Evolutionary conservation across 192 early-diverging fungal genomes (phyloP), one percentile per base, ranked within the genome.

Genomic region (Rhizoclosmatium sp.): DNA sequence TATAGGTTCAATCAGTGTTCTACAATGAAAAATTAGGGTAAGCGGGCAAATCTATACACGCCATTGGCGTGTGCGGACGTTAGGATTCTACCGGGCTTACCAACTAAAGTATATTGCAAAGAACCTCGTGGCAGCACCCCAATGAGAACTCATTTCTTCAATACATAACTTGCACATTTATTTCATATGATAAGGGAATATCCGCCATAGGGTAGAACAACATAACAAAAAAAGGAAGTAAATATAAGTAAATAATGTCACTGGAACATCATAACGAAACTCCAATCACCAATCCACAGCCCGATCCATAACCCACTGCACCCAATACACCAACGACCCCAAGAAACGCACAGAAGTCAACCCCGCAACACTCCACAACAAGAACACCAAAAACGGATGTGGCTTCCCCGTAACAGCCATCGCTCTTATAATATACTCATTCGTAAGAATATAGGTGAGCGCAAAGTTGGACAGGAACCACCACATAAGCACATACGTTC

Each of bases 401-500:
- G 80, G 72, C 12, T 56, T 4, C 16, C 70, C 61, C 2, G 65
- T 54, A 39, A n/a, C 42, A 21, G 78, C 46, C 19, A 80, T 65
- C 45, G 76, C 60, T 12, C 56, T 65, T 23, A 77, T 45, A n/a
- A 82, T 46, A 49, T 45, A 46, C 9, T 70, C 65, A 72, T 85
- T 87, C 7, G 87, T 88, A 62, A 84, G 82, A 21, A 85, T 41
- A 7, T 80, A 46, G 46, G 89, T 72, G 31, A 90, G 76, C 14
- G 82, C 10, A 10, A 69, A 76, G 78, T 90, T 90, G 54, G 66
- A 73, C 19, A 81, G 12, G 9, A 89, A 61, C 89, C 89, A 90
- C 12, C 76, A 59, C 49, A 90, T 67, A 21, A 90, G 81, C 9
- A 83, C 73, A 3, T 80, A 64, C 12, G 89, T 90, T n/a, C 89